Conservation (phyloP, 2,329 filamentous ascomycete species). For the Periconia macrospinosa region DNA sequence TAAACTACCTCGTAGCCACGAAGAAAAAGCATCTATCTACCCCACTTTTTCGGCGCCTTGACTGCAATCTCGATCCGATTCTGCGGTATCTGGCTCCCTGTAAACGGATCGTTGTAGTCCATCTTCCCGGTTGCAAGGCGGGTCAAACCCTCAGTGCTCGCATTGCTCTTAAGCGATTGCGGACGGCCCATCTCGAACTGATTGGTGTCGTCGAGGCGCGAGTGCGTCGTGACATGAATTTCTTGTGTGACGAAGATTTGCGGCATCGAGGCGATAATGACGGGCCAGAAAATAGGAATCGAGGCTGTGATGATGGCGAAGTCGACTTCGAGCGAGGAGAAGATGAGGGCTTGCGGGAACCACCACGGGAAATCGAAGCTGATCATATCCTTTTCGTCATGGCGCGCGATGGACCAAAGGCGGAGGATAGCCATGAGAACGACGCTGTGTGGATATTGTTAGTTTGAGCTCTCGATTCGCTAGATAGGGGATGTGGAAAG, state of each 20-base stretch:
- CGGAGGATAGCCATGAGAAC: constrained; percentile 33
- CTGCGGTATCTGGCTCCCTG: constrained; percentile 1
- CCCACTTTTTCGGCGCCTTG: neutral
- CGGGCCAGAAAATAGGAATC: constrained; percentile 43
- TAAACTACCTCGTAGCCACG: neutral
- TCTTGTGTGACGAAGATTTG: constrained; percentile 40
- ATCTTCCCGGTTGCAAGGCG: constrained; percentile 3
- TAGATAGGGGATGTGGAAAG: neutral
- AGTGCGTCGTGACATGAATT: constrained; percentile 31
- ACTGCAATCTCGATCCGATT: neutral
- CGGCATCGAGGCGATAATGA: constrained; percentile 26
- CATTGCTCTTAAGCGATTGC: constrained; percentile 21
- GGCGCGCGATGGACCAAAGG: constrained; percentile 28
- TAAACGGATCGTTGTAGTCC: constrained; percentile 11
- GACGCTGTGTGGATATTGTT: constrained; percentile 17
- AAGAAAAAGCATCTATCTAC: neutral
- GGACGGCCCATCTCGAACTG: constrained; percentile 23
- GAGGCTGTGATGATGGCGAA: constrained; percentile 41
- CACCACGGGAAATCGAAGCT: constrained; percentile 37
- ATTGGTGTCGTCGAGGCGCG: constrained; percentile 13
- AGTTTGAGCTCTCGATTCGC: neutral
- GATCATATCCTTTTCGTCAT: constrained; percentile 9
- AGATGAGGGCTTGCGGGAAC: constrained; percentile 30
- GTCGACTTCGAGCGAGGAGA: constrained; percentile 37
- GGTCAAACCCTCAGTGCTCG: constrained; percentile 25